Conservation (phyloP, 1,284 basidiomycete genomes). For the Marasmius fiardii region DNA sequence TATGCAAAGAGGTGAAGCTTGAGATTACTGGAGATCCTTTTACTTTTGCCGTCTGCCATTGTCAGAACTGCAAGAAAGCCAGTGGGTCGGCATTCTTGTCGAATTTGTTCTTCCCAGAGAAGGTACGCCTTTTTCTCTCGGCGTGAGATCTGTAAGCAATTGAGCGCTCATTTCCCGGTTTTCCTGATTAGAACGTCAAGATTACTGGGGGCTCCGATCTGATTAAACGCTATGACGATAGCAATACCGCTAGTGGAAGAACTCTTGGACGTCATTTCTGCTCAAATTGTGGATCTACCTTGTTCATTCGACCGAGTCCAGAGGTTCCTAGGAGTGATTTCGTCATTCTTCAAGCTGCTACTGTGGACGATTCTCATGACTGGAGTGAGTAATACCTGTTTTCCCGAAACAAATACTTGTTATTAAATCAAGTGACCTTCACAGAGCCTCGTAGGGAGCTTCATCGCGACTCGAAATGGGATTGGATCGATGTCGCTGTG, state of each 20-base stretch:
- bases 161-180: neutral
- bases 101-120: constrained; percentile 28
- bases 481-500: constrained; percentile 1
- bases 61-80: constrained; percentile 30
- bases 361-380: constrained; percentile 20
- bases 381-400: constrained; percentile 21
- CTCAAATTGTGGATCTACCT: constrained; percentile 28
- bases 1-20: constrained; percentile 26
- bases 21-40: constrained; percentile 29
- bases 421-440: neutral
- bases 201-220: constrained; percentile 23
- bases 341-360: constrained; percentile 21
- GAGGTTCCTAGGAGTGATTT: constrained; percentile 17
- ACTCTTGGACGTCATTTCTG: constrained; percentile 32
- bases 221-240: constrained; percentile 27
- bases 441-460: constrained; percentile 9
- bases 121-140: constrained; percentile 18
- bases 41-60: constrained; percentile 31
- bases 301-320: constrained; percentile 26
- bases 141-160: too few relatives aligned
- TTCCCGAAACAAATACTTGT: neutral
- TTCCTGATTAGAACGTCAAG: constrained; percentile 5
- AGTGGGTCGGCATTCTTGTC: constrained; percentile 31
- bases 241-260: constrained; percentile 26
- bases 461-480: neutral